These are phyloP conservation scores for Colletotrichum cuscutae DNA, from an alignment of 2,329 filamentous ascomycete species.

Conservation along the genomic window DNA sequence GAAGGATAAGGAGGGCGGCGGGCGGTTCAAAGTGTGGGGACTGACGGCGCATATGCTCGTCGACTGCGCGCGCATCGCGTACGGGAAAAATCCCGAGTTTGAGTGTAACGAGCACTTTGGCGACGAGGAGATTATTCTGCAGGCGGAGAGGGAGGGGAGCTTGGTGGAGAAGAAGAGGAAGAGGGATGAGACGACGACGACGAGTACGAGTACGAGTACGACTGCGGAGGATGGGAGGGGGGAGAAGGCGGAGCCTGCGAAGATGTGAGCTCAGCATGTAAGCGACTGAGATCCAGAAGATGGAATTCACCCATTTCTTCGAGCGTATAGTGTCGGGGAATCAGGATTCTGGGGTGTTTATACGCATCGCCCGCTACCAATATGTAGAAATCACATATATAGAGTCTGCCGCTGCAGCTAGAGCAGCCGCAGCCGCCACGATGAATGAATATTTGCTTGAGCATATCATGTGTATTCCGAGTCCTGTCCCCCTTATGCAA, in stretches of 20 bases:
- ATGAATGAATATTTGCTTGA: slow-evolving; percentile 13
- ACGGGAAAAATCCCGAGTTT: slow-evolving; percentile 84
- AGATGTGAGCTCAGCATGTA: slow-evolving; percentile 20
- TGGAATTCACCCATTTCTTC: too few species aligned
- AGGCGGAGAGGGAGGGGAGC: slow-evolving; percentile 55
- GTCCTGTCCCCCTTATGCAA: neutral
- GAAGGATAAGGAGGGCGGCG: slow-evolving; percentile 53
- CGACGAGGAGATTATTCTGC: slow-evolving; percentile 62
- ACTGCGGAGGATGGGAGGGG: slow-evolving; percentile 37
- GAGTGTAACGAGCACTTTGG: slow-evolving; percentile 70
- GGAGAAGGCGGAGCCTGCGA: slow-evolving; percentile 35
- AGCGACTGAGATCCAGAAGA: too few species aligned
- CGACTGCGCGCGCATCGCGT: slow-evolving; percentile 87
- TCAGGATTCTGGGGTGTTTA: neutral
- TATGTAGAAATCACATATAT: slow-evolving; percentile 12
- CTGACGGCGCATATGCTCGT: slow-evolving; percentile 94
- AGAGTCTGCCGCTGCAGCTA: slow-evolving; percentile 22
- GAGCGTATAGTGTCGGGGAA: too few species aligned
- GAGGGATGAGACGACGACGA: slow-evolving; percentile 31
- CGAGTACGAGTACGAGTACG: slow-evolving; percentile 39
- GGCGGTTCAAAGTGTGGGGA: slow-evolving; percentile 87
- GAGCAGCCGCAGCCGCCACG: slow-evolving; percentile 18
- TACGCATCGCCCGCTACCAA: neutral
- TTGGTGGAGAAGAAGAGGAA: slow-evolving; percentile 57
- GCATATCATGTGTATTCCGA: neutral